Evolutionary conservation across 163 green algal genomes (phyloP), one percentile per base, ranked within the genome.

Genomic region (Chlorella variabilis): DNA sequence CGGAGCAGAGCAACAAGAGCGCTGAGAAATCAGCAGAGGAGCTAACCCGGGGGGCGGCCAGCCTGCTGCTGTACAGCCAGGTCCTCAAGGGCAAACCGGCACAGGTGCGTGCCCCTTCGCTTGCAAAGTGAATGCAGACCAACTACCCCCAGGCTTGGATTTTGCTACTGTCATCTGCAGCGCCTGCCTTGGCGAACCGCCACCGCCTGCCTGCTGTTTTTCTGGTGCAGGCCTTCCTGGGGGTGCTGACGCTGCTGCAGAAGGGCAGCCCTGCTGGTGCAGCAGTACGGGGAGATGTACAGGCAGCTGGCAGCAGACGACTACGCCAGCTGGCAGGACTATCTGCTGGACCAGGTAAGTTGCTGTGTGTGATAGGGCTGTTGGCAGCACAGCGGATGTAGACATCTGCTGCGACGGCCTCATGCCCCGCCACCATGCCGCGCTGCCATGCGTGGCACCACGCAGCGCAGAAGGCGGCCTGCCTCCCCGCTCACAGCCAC

Each of bases 241-340:
- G 67, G 39, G 31, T 83, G 27, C 74, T 87, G 36, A 33, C 76
- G 39, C 77, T 75, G 21, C 83, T 87, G 25, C 83, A 87, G 59
- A 86, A 86, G 48, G 81, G 81, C 25, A 79, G 61, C 49, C 65
- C 66, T 91, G 36, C 83, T 94, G 23, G 17, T 93, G 27, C 68
- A 75, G 23, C 78, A 87, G 3, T 94, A 92, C 41, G 67, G 59
- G 36, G 86, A 90, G 66, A 85, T 94, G 54, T 94, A 91, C 77
- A 62, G 77, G 20, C 75, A 90, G 63, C 82, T 94, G 56, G 76
- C 90, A 45, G 51, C 80, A 18, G 74, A 88, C 3, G 87, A 86
- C 6, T 84, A 90, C n/a, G 78, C 90, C 71, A 84, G 33, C 74
- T 94, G 85, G 84, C 39, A 85, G 62, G 87, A 92, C 54, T 90